A percentile compares a stretch with the other conserved stretches of the same genome.
These are phyloP conservation scores for Protomyces lactucae-debilis DNA, from an alignment of 1,139 yeast species.

Conservation along the genomic window DNA sequence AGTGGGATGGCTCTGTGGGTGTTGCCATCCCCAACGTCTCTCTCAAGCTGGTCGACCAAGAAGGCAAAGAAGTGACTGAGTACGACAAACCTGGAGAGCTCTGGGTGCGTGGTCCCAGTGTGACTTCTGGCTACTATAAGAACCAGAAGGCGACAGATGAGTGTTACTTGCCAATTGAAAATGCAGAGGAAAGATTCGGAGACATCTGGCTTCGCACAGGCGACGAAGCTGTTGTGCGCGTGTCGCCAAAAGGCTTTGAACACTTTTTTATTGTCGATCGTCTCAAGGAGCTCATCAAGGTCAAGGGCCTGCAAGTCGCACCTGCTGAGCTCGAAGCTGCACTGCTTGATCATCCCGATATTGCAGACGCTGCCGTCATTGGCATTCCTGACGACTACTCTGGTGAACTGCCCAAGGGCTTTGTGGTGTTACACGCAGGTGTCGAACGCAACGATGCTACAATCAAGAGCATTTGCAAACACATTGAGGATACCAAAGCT, in stretches of 20 bases:
- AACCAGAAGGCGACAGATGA: constrained; percentile 41
- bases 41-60: constrained; percentile 45
- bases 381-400: constrained; percentile 39
- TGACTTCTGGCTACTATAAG: constrained; percentile 54
- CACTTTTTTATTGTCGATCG: constrained; percentile 57
- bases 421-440: constrained; percentile 36
- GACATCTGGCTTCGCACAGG: constrained; percentile 64
- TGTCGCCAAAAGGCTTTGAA: constrained; percentile 42
- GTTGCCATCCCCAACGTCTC: constrained; percentile 49
- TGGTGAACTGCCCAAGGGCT: constrained; percentile 43
- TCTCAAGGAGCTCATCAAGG: constrained; percentile 65
- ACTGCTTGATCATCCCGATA: constrained; percentile 46
- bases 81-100: constrained; percentile 66
- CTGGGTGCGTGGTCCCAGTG: constrained; percentile 65
- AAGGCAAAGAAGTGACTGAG: constrained; percentile 46
- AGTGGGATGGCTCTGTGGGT: constrained; percentile 49
- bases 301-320: constrained; percentile 69
- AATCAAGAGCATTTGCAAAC: constrained; percentile 32
- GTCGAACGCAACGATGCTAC: constrained; percentile 28
- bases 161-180: constrained; percentile 36
- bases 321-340: constrained; percentile 73
- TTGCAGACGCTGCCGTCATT: constrained; percentile 41
- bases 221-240: constrained; percentile 52
- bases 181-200: constrained; percentile 37
- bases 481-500: constrained; percentile 42